Base-by-base conservation (phyloP, 2,329 filamentous ascomycete species). In the Pestalotiopsis sp. region DNA sequence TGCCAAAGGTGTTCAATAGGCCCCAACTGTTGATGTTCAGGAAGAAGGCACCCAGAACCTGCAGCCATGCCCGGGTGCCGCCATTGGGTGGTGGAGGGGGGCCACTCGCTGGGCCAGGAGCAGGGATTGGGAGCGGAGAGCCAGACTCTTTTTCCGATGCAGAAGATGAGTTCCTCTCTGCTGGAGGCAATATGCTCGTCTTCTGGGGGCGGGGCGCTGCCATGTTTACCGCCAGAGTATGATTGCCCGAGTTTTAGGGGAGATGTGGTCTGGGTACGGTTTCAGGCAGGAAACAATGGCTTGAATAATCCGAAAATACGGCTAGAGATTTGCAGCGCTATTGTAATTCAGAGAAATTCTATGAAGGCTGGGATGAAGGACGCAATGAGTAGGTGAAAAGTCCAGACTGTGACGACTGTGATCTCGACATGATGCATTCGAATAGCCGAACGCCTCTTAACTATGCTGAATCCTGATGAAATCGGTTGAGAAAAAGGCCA, bases 21-120 rank as follows among this genome's bases (percentile, higher is more conserved):
- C 61, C 61, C 61, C 61, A 64, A 20, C 38, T 64, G n/a, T 64
- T 64, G 38, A 45, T 11, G 14, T 38, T 23, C 31, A 64, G 38
- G 23, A 64, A 25, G 31, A 39, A 64, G 31, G 23, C 31, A 14
- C 61, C 61, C 11, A 64, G 31, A n/a, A 64, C 61, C 38, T 64
- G 61, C 2, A 45, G 25, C 61, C 38, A 64, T 1, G 61, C 61
- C 17, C 11, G 14, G 20, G 17, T 23, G 17, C 59, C 59, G 14
- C 59, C 59, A 13, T 62, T 27, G 59, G 59, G 59, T 31, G 52
- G 52, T 45, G 5, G 39, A 17, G 2, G 39, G 4, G 52, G 52
- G 11, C 52, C 52, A 12, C n/a, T 2, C n/a, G 52, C 52, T 57
- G 52, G 2, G n/a, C n/a, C n/a, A 17, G 13, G 25, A 4, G n/a